phyloP scores from a whole-genome alignment of 768 basidiomycete genomes.

The Lactifluus rugatus region DNA sequence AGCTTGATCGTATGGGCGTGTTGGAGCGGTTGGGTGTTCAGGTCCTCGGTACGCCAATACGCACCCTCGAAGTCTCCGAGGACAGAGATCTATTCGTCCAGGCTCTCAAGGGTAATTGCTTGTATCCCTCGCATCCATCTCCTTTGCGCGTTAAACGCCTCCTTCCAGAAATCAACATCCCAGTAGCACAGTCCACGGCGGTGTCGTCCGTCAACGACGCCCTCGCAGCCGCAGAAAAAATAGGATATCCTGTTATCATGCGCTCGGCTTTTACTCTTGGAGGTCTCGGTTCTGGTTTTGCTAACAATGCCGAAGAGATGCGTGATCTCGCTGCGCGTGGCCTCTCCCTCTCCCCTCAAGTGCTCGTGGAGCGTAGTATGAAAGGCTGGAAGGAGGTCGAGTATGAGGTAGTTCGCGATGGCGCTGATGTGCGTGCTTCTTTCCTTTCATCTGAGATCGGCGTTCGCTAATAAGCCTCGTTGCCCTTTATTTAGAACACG shows the following conservation, averaged over 20 bases:
- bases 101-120: constrained; percentile 80
- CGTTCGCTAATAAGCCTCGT: background rate
- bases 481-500: constrained; percentile 57
- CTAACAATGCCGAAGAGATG: constrained; percentile 87
- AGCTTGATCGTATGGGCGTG: constrained; percentile 47
- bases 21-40: constrained; percentile 74
- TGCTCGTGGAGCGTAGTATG: constrained; percentile 94
- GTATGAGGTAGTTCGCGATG: constrained; percentile 98
- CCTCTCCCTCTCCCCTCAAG: constrained; percentile 85
- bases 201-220: constrained; percentile 94
- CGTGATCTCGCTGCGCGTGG: constrained; percentile 89
- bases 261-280: constrained; percentile 96
- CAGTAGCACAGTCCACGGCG: constrained; percentile 67
- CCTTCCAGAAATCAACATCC: constrained; percentile 42
- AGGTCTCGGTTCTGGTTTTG: constrained; percentile 97
- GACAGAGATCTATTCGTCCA: constrained; percentile 64
- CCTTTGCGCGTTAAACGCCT: constrained; percentile 70
- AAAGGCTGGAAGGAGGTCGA: constrained; percentile 99
- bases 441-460: background rate
- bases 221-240: constrained; percentile 78
- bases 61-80: constrained; percentile 75
- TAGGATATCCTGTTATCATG: constrained; percentile 96
- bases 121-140: constrained; percentile 45
- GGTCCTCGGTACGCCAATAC: constrained; percentile 88
- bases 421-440: constrained; percentile 68